Evolutionary conservation across 2,329 filamentous ascomycete genomes (phyloP), one percentile per base, ranked within the genome.

Genomic region (Delphinella strobiligena): DNA sequence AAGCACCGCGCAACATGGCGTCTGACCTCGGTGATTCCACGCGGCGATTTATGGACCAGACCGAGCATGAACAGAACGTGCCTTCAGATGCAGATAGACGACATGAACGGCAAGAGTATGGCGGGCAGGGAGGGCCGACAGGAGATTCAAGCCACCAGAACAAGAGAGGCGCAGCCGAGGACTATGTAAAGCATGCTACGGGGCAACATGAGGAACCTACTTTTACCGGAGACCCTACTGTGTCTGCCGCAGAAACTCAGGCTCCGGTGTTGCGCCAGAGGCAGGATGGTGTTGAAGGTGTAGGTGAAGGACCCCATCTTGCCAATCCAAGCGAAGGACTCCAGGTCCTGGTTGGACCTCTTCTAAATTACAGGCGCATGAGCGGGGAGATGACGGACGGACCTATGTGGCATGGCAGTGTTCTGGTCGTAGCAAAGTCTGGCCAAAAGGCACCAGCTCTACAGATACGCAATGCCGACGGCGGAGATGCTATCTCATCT

Each of bases 361-460:
- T 89, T 47, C 62, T 89, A 46, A 89, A 89, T 61, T 89, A 87
- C 59, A 71, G 80, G 47, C 74, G 75, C 52, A 87, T 82, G 75
- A 74, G 80, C 51, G 71, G 70, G 19, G 66, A 59, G 45, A 47
- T 58, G 39, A 54, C 59, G 2, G 58, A 61, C 19, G 54, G 51
- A 36, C 64, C 66, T 30, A 63, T 62, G 31, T 96, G 89, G 88
- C 69, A 83, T 51, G 88, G 89, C 42, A 93, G 86, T 57, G 82
- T 93, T 5, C 65, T 95, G 51, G 66, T 95, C 36, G 86, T 95
- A 38, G 82, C 80, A 12, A 78, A 72, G 37, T 82, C 86, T 4
- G 82, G 82, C 17, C 77, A 74, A 52, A 64, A 67, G 15, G 71
- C 75, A 45, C 69, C 72, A 1, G 64, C 71, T 46, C 76, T 93